Base-by-base conservation (phyloP, 805 yeast genomes). In the Wickerhamomyces tratensis region DNA sequence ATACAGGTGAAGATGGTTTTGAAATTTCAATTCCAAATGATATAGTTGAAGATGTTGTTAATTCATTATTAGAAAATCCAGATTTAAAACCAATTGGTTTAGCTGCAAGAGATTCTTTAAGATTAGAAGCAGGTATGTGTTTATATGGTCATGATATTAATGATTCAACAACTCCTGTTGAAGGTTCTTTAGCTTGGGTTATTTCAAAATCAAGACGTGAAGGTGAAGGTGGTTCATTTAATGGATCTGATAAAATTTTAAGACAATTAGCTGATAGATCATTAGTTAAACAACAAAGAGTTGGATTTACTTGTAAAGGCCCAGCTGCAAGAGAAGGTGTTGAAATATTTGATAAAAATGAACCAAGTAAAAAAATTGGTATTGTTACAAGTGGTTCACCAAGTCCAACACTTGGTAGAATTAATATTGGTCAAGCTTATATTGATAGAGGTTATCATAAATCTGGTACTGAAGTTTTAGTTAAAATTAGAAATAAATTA, bases 91-190 rank as follows among this genome's bases (percentile, higher is more conserved):
- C 96, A 35, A 86, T 88, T 52, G 98, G 98, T 5, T 76, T 93
- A 41, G 98, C 98, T n/a, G 98, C 98, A 2, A 80, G 98, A 63
- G 98, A 93, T 62, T 86, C 97, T 10, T 71, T 93, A 50, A 77
- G 98, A 57, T 68, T 93, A 41, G 98, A 93, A 67, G 98, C 98
- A 5, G 98, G 98, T 31, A 86, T 93, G 96, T 93, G 98, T 64
- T 71, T 93, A 43, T 93, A 93, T 56, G 98, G 98, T 3, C 84
- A 88, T 59, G 98, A 93, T 63, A 71, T 93, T 54, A 76, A 74
- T 47, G 95, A 87, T 52, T 61, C 65, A 11, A 78, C 76, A 30
- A 82, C 96, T 3, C 98, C 98, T 10, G 77, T 91, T 5, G 94
- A 88, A 52, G 94, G 93, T 0, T 78, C 93, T 0, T 72, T 93